Evolutionary conservation across 495 filamentous ascomycete species (phyloP).

Genomic region (Sordaria brevicollis): DNA sequence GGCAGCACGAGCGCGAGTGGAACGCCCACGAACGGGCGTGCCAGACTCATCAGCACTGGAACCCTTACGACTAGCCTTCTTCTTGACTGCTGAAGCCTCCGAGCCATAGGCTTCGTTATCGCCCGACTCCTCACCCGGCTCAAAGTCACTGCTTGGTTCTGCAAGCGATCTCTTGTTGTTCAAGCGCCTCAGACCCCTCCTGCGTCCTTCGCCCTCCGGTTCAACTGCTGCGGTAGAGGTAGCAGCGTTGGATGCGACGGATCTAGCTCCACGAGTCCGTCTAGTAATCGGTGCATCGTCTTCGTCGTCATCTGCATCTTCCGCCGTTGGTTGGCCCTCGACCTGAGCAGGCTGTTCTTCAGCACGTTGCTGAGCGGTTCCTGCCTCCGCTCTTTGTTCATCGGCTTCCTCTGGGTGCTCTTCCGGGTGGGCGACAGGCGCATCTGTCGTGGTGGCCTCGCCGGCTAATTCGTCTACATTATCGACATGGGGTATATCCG

Average conservation of each 20-base stretch:
- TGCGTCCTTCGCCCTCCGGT: conserved; percentile 19
- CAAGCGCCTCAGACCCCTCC: conserved; percentile 33
- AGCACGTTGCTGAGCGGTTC: not conserved
- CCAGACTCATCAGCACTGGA: conserved; percentile 32
- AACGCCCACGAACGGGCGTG: conserved; percentile 27
- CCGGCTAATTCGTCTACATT: conserved; percentile 7
- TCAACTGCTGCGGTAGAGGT: conserved; percentile 20
- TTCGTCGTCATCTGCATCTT: conserved; percentile 54
- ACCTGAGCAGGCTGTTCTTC: conserved; percentile 16
- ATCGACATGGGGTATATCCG: conserved; percentile 25
- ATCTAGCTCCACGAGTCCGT: conserved; percentile 39
- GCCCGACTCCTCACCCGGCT: conserved; percentile 57
- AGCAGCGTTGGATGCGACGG: conserved; percentile 8
- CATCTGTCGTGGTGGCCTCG: not conserved
- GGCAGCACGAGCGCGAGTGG: conserved; percentile 25
- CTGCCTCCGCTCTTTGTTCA: conserved; percentile 3
- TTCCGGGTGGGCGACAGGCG: not conserved
- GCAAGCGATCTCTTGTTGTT: conserved; percentile 43
- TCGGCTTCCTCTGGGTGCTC: not conserved
- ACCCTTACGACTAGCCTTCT: conserved; percentile 13
- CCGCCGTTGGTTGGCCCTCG: conserved; percentile 29
- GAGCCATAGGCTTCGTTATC: conserved; percentile 39
- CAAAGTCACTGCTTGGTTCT: conserved; percentile 80
- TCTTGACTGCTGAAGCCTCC: conserved; percentile 22
- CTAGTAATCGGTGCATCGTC: conserved; percentile 51